Evolutionary conservation across 2,329 filamentous ascomycete species (phyloP).

Genomic region (Diatrype stigma): DNA sequence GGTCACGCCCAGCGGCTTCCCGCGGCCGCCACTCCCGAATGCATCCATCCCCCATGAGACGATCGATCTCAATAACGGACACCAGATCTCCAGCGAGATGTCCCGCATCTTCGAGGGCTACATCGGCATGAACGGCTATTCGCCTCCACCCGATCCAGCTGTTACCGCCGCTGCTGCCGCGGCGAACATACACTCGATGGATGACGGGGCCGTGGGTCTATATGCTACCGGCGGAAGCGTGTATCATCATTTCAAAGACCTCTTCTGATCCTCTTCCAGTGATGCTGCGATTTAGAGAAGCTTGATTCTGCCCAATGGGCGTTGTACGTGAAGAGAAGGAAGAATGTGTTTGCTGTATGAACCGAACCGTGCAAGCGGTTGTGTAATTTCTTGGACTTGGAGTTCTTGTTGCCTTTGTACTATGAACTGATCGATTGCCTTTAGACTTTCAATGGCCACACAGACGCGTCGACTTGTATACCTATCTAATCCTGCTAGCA

Average conservation of each 20-base stretch:
- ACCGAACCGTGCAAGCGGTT: too few species aligned
- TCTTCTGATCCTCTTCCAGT: conserved; percentile 20
- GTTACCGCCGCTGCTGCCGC: neutral
- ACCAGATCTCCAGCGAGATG: conserved; percentile 51
- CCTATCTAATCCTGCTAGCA: too few species aligned
- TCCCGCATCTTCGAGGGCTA: conserved; percentile 43
- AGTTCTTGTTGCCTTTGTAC: too few species aligned
- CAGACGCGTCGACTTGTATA: too few species aligned
- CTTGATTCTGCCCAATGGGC: too few species aligned
- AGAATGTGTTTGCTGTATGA: too few species aligned
- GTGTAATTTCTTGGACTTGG: too few species aligned
- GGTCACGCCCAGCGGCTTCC: neutral
- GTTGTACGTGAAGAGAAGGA: too few species aligned
- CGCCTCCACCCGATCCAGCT: neutral
- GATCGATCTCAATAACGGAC: conserved; percentile 36
- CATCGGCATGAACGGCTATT: conserved; percentile 18
- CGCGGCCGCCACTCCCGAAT: conserved; percentile 8
- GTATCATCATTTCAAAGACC: conserved; percentile 24
- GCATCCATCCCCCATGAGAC: conserved; percentile 8
- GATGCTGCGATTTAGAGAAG: too few species aligned
- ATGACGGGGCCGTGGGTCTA: conserved; percentile 1
- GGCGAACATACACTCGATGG: conserved; percentile 1
- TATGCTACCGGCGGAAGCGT: conserved; percentile 10
- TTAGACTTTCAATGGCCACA: too few species aligned
- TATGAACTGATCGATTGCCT: too few species aligned